Evolutionary conservation across 192 early-diverging fungal species (phyloP), one percentile per base, ranked within the genome.

Genomic region (Backusella tuberculispora): DNA sequence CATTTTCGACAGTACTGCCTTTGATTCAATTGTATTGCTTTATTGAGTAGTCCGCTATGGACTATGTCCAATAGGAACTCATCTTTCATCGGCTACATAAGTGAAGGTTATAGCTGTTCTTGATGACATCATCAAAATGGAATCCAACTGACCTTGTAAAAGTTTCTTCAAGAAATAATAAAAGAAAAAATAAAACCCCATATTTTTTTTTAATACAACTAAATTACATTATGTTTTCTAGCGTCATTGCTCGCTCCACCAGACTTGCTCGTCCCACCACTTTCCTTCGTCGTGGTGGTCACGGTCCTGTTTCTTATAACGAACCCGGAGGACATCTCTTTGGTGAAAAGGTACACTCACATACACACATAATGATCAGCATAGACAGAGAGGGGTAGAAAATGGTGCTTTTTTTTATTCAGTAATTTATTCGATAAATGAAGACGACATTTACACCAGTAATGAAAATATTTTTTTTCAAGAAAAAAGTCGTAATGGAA

Each of bases 241-340:
- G 74, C 74, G 73, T 75, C 69, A 76, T 87, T 72, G 72, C 80
- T 70, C 86, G 84, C 43, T 80, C 84, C n/a, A 74, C 83, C 63
- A 74, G 80, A 45, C 79, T 85, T 75, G 74, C 81, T 10, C 84
- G 84, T 50, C 76, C 83, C 60, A 69, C 76, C 17, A 76, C 79
- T 63, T 76, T 84, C 42, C 85, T 87, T 72, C 76, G 86, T 46
- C 88, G 89, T 66, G 88, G 88, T 40, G 90, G 90, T 38, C 85
- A 86, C 50, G 85, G 80, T 26, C 74, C 81, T 41, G 88, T 87
- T 45, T 77, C 87, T 24, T 92, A 83, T 77, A 92, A 92, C 80
- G 89, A 90, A 81, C 92, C 92, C 7, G 85, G 87, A 65, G 92
- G 92, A 73, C 90, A 92, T 76, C 84, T 94, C 46, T 93, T 94